Conservation (phyloP, 2,329 filamentous ascomycete species). For the Diaporthe humulicola region DNA sequence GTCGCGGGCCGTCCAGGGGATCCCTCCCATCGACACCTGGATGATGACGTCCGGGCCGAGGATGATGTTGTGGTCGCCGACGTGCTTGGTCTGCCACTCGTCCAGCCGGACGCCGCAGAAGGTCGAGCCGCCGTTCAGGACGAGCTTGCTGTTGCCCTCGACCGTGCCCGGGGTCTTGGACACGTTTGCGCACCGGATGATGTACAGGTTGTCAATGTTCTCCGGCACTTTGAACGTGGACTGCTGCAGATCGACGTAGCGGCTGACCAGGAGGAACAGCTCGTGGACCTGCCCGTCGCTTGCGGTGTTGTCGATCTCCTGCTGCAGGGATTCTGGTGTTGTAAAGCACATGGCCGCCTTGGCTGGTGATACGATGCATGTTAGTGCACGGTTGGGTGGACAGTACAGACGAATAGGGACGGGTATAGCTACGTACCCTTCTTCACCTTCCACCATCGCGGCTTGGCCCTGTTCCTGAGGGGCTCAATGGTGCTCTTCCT, state of each 20-base stretch:
- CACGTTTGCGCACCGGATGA: conserved; percentile 39
- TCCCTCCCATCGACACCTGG: conserved; percentile 38
- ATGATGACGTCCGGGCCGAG: conserved; percentile 39
- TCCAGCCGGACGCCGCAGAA: conserved; percentile 38
- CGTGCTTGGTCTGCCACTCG: conserved; percentile 39
- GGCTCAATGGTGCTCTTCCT: conserved; percentile 25
- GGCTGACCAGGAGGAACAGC: conserved; percentile 40
- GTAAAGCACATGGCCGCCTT: conserved; percentile 39
- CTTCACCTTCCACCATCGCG: conserved; percentile 39
- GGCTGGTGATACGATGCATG: neutral
- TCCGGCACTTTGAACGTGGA: conserved; percentile 35
- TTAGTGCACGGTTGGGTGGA: neutral
- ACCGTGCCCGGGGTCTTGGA: neutral
- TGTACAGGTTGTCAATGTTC: conserved; percentile 38
- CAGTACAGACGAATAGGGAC: too few relatives aligned
- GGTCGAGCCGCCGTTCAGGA: conserved; percentile 37
- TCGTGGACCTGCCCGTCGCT: conserved; percentile 38
- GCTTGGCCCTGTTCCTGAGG: conserved; percentile 34
- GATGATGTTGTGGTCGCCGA: conserved; percentile 40
- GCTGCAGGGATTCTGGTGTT: conserved; percentile 35
- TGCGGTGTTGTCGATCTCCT: conserved; percentile 35
- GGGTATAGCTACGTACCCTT: conserved; percentile 5
- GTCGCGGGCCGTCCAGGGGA: conserved; percentile 39
- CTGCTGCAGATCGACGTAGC: conserved; percentile 36
- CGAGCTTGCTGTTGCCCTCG: conserved; percentile 33